These are phyloP conservation scores for Podospora tetraspora DNA, from an alignment of 495 filamentous ascomycete genomes.

Conservation along the genomic window DNA sequence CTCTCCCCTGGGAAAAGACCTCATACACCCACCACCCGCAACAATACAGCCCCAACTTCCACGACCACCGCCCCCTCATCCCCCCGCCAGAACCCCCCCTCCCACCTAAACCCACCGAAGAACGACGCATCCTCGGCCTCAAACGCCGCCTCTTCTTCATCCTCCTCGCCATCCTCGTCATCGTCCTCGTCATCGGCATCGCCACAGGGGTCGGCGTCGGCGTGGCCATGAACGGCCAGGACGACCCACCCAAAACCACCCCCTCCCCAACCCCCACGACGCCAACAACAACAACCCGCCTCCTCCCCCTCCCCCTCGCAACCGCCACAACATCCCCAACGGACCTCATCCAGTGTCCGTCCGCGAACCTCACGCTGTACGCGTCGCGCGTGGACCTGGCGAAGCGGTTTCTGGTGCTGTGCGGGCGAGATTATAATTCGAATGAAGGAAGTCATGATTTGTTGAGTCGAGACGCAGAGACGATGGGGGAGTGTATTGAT, in stretches of 20 bases:
- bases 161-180: neutral
- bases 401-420: neutral
- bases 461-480: neutral
- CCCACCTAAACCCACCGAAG: neutral
- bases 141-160: neutral
- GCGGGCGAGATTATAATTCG: neutral
- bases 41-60: neutral
- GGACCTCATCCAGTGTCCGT: neutral
- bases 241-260: neutral
- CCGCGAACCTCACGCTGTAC: neutral
- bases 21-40: neutral
- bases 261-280: neutral
- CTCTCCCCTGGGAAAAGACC: neutral
- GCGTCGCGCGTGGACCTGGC: neutral
- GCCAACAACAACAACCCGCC: neutral
- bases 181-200: neutral
- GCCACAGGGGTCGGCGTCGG: neutral
- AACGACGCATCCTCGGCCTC: neutral
- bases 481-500: neutral
- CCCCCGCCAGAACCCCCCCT: neutral
- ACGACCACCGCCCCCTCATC: neutral
- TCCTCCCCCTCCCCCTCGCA: neutral
- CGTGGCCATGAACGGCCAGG: neutral
- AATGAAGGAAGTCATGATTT: neutral
- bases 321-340: neutral